Evolutionary conservation across 495 filamentous ascomycete genomes (phyloP).

Genomic region (Cladorrhinum samala): DNA sequence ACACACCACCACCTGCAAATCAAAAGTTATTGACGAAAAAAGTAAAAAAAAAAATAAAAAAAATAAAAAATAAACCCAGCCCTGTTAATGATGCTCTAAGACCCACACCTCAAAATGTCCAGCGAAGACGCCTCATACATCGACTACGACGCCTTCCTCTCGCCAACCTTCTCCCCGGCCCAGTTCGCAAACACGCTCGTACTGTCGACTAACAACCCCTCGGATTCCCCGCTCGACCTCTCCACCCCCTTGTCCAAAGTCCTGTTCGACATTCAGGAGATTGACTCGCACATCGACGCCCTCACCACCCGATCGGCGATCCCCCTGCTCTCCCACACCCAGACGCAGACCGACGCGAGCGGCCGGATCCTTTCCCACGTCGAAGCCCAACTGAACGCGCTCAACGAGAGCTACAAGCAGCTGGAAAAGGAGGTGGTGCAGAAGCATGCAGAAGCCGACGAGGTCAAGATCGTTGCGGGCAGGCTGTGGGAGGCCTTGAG

Average conservation of each 20-base stretch:
- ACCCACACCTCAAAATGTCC: not conserved
- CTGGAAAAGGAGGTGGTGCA: slow-evolving; percentile 76
- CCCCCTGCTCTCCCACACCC: slow-evolving; percentile 74
- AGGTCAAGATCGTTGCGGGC: slow-evolving; percentile 64
- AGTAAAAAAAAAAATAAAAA: too few relatives aligned
- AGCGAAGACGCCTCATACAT: slow-evolving; percentile 74
- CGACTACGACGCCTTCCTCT: slow-evolving; percentile 89
- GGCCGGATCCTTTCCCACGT: slow-evolving; percentile 63
- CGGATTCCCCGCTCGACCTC: slow-evolving; percentile 84
- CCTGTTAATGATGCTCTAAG: too few relatives aligned
- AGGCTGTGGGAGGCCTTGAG: slow-evolving; percentile 73
- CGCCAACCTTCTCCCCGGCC: slow-evolving; percentile 71
- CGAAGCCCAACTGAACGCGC: slow-evolving; percentile 64
- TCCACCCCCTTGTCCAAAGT: slow-evolving; percentile 90
- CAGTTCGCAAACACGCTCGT: slow-evolving; percentile 86
- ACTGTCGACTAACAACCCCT: slow-evolving; percentile 82
- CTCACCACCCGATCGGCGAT: slow-evolving; percentile 81
- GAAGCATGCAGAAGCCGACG: slow-evolving; percentile 73
- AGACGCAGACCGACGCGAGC: slow-evolving; percentile 62
- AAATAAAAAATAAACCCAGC: too few relatives aligned
- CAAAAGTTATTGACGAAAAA: too few relatives aligned
- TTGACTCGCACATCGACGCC: slow-evolving; percentile 89
- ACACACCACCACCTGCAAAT: too few relatives aligned
- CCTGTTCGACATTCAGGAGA: slow-evolving; percentile 93
- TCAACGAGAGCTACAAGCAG: slow-evolving; percentile 78